Percentiles rank a stretch among this genome's conserved stretches.
Conservation (phyloP, 2,329 filamentous ascomycete genomes). For the Fusarium sp. region DNA sequence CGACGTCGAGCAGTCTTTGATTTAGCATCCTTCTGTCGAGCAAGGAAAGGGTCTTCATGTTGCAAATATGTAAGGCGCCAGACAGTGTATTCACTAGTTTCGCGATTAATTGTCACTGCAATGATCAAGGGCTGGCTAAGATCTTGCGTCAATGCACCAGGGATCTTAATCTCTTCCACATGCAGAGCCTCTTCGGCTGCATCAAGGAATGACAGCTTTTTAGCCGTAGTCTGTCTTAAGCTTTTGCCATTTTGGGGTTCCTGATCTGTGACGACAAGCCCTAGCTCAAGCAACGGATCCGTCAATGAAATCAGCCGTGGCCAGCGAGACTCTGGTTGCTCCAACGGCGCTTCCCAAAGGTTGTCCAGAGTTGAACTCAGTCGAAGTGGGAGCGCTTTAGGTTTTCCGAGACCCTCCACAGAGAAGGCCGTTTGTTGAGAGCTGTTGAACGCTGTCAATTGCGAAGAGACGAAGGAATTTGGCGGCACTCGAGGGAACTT, state of each 20-base stretch:
- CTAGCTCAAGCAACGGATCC: constrained; percentile 87
- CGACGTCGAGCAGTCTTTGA: constrained; percentile 65
- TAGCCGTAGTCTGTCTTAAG: constrained; percentile 52
- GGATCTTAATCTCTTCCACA: constrained; percentile 75
- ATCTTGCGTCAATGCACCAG: constrained; percentile 55
- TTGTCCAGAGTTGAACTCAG: constrained; percentile 64
- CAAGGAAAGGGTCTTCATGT: constrained; percentile 69
- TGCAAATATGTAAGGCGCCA: constrained; percentile 86
- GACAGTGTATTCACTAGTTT: constrained; percentile 81
- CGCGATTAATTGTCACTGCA: constrained; percentile 83
- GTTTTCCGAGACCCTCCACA: constrained; percentile 67
- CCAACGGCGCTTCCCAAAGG: constrained; percentile 67
- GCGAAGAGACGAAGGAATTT: constrained; percentile 84
- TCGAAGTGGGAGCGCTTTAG: constrained; percentile 66
- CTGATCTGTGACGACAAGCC: constrained; percentile 77
- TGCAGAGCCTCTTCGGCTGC: constrained; percentile 86
- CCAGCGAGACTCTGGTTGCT: constrained; percentile 70
- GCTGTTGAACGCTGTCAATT: constrained; percentile 67
- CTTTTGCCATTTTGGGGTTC: constrained; percentile 54
- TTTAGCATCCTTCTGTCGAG: constrained; percentile 61
- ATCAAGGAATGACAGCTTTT: constrained; percentile 72
- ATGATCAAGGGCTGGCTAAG: constrained; percentile 71
- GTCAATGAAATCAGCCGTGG: constrained; percentile 85
- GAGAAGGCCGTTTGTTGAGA: constrained; percentile 67
- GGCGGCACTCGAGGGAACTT: constrained; percentile 75